These are phyloP conservation scores for Barbarea vulgaris DNA, from an alignment of 345 rosid species.

Conservation along the genomic window DNA sequence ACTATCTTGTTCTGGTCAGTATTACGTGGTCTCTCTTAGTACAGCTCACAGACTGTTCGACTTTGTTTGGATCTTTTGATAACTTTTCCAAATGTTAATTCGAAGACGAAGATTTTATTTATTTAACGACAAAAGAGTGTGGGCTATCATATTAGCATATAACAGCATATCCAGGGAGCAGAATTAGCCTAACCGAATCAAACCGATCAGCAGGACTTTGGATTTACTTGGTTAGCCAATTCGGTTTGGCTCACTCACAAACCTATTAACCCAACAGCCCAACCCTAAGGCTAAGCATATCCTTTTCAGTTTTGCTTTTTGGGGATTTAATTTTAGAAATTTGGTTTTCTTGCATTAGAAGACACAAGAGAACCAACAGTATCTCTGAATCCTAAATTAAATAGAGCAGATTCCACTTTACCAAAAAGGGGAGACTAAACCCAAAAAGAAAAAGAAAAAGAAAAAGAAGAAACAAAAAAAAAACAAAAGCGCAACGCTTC, in stretches of 20 bases:
- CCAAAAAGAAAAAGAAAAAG: background rate
- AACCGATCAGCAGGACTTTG: background rate
- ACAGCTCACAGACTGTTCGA: background rate
- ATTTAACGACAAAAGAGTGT: background rate
- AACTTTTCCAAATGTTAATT: background rate
- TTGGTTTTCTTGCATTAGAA: background rate
- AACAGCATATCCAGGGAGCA: background rate
- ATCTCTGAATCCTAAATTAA: constrained; percentile 21
- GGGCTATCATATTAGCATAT: background rate
- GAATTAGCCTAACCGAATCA: background rate
- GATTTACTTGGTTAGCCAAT: background rate
- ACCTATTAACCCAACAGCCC: too few species aligned
- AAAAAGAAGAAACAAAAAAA: background rate
- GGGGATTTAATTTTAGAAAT: background rate
- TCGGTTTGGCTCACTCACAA: background rate
- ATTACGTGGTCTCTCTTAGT: constrained; percentile 23
- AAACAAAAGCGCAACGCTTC: background rate
- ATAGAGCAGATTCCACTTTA: constrained; percentile 25
- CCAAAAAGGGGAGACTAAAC: constrained; percentile 17
- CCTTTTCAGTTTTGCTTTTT: background rate
- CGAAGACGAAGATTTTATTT: too few species aligned
- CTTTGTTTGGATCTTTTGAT: background rate
- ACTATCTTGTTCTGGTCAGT: constrained; percentile 28
- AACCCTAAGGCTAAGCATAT: too few species aligned
- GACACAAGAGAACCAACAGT: constrained; percentile 9